Evolutionary conservation across 441 rosid species (phyloP), one percentile per base, ranked within the genome.

Genomic region (Geranium incanum): DNA sequence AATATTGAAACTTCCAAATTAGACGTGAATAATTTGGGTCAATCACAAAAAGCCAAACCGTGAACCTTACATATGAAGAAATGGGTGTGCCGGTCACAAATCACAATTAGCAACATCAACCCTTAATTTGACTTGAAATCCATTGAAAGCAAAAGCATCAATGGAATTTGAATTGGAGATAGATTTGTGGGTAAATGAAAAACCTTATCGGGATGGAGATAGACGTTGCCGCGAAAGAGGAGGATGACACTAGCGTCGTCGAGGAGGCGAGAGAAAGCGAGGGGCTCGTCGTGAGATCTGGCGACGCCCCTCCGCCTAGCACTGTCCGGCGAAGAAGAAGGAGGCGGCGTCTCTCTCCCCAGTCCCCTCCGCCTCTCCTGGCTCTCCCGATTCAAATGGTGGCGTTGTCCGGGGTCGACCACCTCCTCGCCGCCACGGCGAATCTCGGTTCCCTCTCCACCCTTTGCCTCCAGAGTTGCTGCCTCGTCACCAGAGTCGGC

Each of bases 141-240:
- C 21, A 21, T 21, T 21, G 21, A 21, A 21, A 21, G 21, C 21
- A 21, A 21, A 21, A 21, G 21, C 21, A 21, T 21, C 21, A 21
- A 21, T 21, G 21, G 21, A 21, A 21, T 21, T 21, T 21, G 21
- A 21, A 21, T 21, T 21, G 21, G 21, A 21, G 21, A 21, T 21
- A 21, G 21, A 21, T 21, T 21, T 21, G 21, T 21, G 21, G 21
- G 21, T 21, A 9, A 19, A 66, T 12, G 5, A 23, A 11, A 18
- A 60, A 94, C 99, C 97, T 94, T 94, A 28, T 89, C 88, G 12
- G 99, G 99, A 67, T 92, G 89, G 45, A 94, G 89, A 78, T 86
- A 86, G 66, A 92, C 97, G 81, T 86, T 89, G 77, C 90, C 93
- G 3, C 97, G 87, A 70, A 89, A 92, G 69, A 92, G 91, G 74